phyloP scores from a whole-genome alignment of 106 monocot genomes.

The Allium cepa region DNA sequence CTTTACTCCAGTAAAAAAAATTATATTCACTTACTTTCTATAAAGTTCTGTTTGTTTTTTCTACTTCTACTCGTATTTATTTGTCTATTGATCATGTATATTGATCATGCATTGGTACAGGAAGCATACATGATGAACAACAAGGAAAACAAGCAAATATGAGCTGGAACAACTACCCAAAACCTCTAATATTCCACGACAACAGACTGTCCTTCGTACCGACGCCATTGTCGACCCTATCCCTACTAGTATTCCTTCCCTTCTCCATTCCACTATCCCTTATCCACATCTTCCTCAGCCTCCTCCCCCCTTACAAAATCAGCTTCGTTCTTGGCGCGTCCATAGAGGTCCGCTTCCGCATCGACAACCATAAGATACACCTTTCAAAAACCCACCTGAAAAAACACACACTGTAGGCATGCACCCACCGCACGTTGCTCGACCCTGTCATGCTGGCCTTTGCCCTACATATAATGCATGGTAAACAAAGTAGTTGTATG shows the following conservation, averaged over 20 bases:
- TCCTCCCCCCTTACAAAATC: slow-evolving; percentile 36
- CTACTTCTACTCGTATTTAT: too few relatives aligned
- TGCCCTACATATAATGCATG: not conserved
- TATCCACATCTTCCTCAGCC: slow-evolving; percentile 17
- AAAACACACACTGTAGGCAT: slow-evolving; percentile 32
- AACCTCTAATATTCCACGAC: slow-evolving; percentile 77
- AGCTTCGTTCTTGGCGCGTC: slow-evolving; percentile 7
- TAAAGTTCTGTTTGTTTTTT: too few relatives aligned
- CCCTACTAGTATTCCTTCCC: slow-evolving; percentile 52
- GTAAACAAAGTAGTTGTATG: too few relatives aligned
- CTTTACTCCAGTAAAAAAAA: too few relatives aligned
- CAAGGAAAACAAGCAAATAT: slow-evolving; percentile 11
- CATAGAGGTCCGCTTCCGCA: slow-evolving; percentile 14
- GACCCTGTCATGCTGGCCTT: slow-evolving; percentile 48
- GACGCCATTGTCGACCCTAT: slow-evolving; percentile 34
- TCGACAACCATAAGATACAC: slow-evolving; percentile 5
- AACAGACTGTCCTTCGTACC: slow-evolving; percentile 69
- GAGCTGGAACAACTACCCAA: slow-evolving; percentile 57
- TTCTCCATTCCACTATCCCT: slow-evolving; percentile 28
- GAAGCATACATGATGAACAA: slow-evolving; percentile 53
- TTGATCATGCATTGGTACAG: slow-evolving; percentile 5
- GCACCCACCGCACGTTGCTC: slow-evolving; percentile 74
- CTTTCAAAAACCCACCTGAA: not conserved
- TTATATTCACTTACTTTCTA: too few relatives aligned
- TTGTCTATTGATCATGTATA: too few relatives aligned